Evolutionary conservation across 192 early-diverging fungal species (phyloP).

Genomic region (Podochytrium sp.): DNA sequence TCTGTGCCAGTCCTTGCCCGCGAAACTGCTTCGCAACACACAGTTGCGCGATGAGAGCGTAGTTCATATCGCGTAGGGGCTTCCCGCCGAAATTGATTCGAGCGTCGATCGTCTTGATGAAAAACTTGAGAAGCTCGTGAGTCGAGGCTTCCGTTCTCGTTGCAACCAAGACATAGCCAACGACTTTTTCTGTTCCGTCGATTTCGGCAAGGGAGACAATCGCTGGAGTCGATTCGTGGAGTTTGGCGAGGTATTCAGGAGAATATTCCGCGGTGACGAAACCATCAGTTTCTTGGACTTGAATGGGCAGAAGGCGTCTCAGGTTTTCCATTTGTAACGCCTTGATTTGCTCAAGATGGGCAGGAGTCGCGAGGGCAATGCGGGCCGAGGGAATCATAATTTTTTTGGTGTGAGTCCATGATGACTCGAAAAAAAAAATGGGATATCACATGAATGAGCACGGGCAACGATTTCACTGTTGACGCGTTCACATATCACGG

Average conservation of each 20-base stretch:
- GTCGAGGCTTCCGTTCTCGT: neutral
- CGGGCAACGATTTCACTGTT: too few relatives aligned
- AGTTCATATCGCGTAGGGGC: neutral
- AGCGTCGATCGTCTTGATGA: slow-evolving; percentile 21
- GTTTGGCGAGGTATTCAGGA: slow-evolving; percentile 29
- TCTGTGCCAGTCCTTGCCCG: slow-evolving; percentile 17
- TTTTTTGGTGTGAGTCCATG: too few relatives aligned
- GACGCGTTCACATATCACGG: too few relatives aligned
- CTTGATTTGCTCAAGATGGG: slow-evolving; percentile 13
- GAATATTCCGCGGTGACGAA: slow-evolving; percentile 37
- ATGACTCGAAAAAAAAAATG: too few relatives aligned
- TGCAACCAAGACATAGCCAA: slow-evolving; percentile 33
- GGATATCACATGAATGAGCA: too few relatives aligned
- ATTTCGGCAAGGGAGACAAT: slow-evolving; percentile 18
- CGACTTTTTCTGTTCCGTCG: slow-evolving; percentile 25
- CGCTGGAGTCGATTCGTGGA: slow-evolving; percentile 30
- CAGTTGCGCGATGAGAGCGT: slow-evolving; percentile 34
- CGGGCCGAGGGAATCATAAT: too few relatives aligned
- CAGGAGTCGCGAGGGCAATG: slow-evolving; percentile 1
- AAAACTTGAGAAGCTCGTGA: slow-evolving; percentile 22
- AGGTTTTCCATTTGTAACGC: slow-evolving; percentile 23
- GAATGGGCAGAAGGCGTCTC: neutral
- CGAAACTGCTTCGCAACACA: slow-evolving; percentile 35
- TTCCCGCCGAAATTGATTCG: neutral
- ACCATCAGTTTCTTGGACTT: slow-evolving; percentile 22